Percentiles rank a stretch among this genome's conserved stretches.
Conservation (phyloP, 2,329 filamentous ascomycete genomes). For the Xylaria sp. region DNA sequence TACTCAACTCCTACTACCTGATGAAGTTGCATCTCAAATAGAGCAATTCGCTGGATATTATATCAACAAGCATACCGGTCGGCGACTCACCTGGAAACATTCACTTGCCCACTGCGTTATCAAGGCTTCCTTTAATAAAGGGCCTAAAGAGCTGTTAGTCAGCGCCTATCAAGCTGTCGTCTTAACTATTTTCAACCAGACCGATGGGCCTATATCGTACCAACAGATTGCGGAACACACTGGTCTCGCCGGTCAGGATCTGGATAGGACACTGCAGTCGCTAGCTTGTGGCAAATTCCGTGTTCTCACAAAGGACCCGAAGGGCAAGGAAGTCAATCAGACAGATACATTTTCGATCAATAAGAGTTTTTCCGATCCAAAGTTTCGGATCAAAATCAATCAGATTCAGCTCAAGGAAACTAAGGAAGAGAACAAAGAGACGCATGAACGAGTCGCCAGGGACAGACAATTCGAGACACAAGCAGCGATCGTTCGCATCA, state of each 20-base stretch:
- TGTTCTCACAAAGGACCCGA: constrained; percentile 86
- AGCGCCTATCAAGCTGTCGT: constrained; percentile 94
- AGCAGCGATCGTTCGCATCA: constrained; percentile 94
- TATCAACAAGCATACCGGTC: constrained; percentile 86
- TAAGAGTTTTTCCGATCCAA: constrained; percentile 77
- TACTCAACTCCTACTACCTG: constrained; percentile 75
- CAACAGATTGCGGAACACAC: constrained; percentile 79
- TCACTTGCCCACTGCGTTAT: constrained; percentile 90
- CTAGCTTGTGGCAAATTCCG: constrained; percentile 90
- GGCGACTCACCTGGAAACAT: constrained; percentile 91
- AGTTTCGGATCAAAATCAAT: constrained; percentile 96
- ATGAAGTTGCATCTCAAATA: constrained; percentile 79
- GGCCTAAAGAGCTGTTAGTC: constrained; percentile 87
- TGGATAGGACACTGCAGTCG: constrained; percentile 92
- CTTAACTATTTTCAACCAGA: constrained; percentile 86
- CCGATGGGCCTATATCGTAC: constrained; percentile 74
- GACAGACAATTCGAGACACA: constrained; percentile 97
- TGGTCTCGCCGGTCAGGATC: constrained; percentile 78
- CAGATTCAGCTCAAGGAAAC: constrained; percentile 98
- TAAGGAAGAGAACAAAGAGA: constrained; percentile 92
- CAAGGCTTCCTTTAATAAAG: constrained; percentile 81
- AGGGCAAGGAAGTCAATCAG: constrained; percentile 79
- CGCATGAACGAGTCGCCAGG: constrained; percentile 86
- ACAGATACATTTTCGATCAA: constrained; percentile 91
- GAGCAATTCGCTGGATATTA: constrained; percentile 88